These are phyloP conservation scores for Ustilago hordei DNA, from an alignment of 1,284 basidiomycete genomes.

Conservation along the genomic window DNA sequence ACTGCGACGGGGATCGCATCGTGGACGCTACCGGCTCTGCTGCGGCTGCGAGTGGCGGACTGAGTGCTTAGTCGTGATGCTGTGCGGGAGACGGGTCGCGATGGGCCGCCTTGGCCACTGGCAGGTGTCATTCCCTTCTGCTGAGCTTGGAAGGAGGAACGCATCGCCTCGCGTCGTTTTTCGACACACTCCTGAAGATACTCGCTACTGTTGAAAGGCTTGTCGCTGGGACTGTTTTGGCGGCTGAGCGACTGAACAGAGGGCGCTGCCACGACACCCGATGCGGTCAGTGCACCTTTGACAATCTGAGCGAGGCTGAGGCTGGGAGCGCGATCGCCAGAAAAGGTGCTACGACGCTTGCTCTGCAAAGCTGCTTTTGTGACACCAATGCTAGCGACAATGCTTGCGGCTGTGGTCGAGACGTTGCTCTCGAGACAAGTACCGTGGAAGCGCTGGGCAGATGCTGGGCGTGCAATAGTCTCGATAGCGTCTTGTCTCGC, in stretches of 20 bases:
- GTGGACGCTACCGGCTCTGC: conserved; percentile 61
- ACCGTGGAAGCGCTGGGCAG: conserved; percentile 38
- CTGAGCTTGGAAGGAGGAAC: conserved; percentile 53
- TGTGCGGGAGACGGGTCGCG: conserved; percentile 41
- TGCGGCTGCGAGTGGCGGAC: conserved; percentile 46
- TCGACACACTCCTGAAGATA: conserved; percentile 54
- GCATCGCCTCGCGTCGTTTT: conserved; percentile 50
- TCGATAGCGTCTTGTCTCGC: conserved; percentile 31
- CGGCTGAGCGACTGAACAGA: conserved; percentile 28
- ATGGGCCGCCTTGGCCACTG: conserved; percentile 11
- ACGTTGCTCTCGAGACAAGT: conserved; percentile 34
- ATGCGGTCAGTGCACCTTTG: conserved; percentile 46
- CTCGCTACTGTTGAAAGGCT: conserved; percentile 27
- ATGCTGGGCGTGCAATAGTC: conserved; percentile 39
- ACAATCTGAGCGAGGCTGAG: conserved; percentile 51
- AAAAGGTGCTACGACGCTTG: conserved; percentile 51
- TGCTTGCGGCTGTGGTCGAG: conserved; percentile 30
- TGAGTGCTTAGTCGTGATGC: conserved; percentile 52
- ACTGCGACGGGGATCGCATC: conserved; percentile 59
- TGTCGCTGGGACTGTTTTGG: conserved; percentile 37
- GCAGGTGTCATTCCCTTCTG: conserved; percentile 50
- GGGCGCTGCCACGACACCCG: conserved; percentile 36
- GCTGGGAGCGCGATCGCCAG: conserved; percentile 41
- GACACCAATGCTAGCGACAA: conserved; percentile 33
- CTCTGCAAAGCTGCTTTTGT: conserved; percentile 48